Evolutionary conservation across 257 asterid species (phyloP).

Genomic region (Euphrasia confusa): DNA sequence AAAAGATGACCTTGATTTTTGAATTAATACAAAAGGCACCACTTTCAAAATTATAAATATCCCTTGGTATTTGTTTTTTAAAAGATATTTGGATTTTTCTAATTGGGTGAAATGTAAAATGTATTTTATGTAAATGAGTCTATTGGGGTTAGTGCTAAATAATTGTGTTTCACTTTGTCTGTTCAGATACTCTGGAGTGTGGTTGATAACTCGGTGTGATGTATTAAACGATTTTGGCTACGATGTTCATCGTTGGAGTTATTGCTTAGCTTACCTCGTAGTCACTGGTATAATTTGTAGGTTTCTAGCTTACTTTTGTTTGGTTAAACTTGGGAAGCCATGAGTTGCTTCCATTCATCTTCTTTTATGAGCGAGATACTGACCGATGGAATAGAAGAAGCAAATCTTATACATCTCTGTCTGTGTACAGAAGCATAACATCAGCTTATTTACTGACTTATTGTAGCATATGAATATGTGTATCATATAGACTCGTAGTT

Average conservation of each 20-base stretch:
- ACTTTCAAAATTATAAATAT: not conserved
- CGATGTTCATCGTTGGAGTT: conserved; percentile 53
- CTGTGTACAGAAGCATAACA: conserved; percentile 9
- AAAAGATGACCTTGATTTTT: conserved; percentile 2
- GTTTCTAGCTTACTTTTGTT: conserved; percentile 61
- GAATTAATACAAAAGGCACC: not conserved
- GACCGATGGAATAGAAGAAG: too few species aligned
- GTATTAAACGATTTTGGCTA: conserved; percentile 61
- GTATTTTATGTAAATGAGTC: not conserved
- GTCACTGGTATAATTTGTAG: conserved; percentile 56
- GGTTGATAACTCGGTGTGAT: conserved; percentile 92
- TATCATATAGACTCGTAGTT: conserved; percentile 22
- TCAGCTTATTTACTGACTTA: not conserved
- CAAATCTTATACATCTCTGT: not conserved
- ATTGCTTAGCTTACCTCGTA: conserved; percentile 46
- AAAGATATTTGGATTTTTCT: not conserved
- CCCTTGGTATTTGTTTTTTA: not conserved
- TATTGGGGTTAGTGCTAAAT: not conserved
- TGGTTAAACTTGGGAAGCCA: conserved; percentile 59
- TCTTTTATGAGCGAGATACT: not conserved
- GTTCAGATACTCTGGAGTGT: conserved; percentile 67
- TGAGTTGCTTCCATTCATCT: conserved; percentile 29
- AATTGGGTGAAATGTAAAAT: not conserved
- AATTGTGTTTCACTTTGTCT: not conserved
- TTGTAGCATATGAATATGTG: conserved; percentile 19